Evolutionary conservation across 306 rosid genomes (phyloP), one percentile per base, ranked within the genome.

Genomic region (Acmispon strigosus): DNA sequence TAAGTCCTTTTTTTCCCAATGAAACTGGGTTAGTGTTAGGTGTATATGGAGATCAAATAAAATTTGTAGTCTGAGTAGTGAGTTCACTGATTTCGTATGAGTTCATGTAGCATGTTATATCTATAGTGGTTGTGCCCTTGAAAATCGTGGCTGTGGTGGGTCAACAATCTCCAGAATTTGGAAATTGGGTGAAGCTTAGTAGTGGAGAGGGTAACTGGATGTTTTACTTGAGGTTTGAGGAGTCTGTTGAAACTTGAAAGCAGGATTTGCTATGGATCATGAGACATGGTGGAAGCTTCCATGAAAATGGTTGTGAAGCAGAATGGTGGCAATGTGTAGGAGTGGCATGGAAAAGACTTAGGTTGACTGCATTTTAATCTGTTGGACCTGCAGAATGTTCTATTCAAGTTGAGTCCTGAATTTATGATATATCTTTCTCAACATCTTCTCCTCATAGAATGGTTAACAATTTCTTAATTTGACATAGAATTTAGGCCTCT

Each of bases 31-130:
- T 27, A 47, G 44, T 20, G 78, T 69, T 74, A 81, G 82, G 56
- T 84, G 90, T 86, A 52, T 70, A 79, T 81, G 70, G 69, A 75
- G 79, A 74, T 61, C 49, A 59, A 80, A 87, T 85, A 89, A 79
- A 58, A 74, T 67, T 52, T 64, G 77, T 79, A 66, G 82, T 63
- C 44, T 36, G 32, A 27, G 32, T 27, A 22, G 24, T 45, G 64
- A 34, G 19, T 74, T 7, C 39, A 22, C 2, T 45, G 64, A 34
- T 16, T 74, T 7, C 39, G 76, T 65, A 52, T 41, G 79, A 34
- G 84, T 75, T 73, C 75, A 66, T 80, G 75, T 80, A 68, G 84
- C 70, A n/a, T n/a, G n/a, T n/a, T n/a, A n/a, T 74, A 61, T 74
- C 14, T 32, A 69, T 75, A 41, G 80, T 76, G 70, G 76, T 75